These are phyloP conservation scores for Sechiopsis laciniata DNA, from an alignment of 306 rosid genomes.

Conservation along the genomic window DNA sequence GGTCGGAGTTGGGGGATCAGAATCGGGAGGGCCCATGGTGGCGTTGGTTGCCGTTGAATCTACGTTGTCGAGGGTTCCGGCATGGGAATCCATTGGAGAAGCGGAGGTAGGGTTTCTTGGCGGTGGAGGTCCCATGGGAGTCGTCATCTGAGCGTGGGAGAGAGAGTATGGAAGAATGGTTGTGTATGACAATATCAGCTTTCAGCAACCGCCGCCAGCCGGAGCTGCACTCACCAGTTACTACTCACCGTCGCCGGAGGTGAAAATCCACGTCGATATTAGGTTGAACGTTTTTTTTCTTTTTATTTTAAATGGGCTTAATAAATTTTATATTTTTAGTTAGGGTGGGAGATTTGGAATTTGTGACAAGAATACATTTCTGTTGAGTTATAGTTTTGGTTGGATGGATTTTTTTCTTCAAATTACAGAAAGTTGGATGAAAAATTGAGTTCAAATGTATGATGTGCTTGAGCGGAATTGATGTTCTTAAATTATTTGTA, in stretches of 20 bases:
- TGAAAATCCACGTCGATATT: background rate
- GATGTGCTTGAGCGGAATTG: no score
- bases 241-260: conserved; percentile 5
- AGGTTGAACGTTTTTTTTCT: background rate
- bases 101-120: conserved; percentile 37
- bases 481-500: no score
- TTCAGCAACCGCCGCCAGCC: background rate
- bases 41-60: conserved; percentile 4
- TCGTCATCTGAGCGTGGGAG: conserved; percentile 37
- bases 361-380: no score
- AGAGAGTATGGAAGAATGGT: background rate
- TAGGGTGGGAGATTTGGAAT: no score
- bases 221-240: background rate
- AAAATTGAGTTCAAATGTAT: no score
- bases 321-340: no score
- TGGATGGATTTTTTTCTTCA: no score
- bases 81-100: conserved; percentile 18
- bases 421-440: no score
- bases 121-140: conserved; percentile 60
- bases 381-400: no score
- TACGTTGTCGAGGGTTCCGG: conserved; percentile 1
- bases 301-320: no score
- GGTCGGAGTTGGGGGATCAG: conserved; percentile 21
- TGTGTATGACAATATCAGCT: background rate
- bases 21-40: conserved; percentile 10